Conservation (phyloP, 2,329 filamentous ascomycete species). For the Beauveria sp. region DNA sequence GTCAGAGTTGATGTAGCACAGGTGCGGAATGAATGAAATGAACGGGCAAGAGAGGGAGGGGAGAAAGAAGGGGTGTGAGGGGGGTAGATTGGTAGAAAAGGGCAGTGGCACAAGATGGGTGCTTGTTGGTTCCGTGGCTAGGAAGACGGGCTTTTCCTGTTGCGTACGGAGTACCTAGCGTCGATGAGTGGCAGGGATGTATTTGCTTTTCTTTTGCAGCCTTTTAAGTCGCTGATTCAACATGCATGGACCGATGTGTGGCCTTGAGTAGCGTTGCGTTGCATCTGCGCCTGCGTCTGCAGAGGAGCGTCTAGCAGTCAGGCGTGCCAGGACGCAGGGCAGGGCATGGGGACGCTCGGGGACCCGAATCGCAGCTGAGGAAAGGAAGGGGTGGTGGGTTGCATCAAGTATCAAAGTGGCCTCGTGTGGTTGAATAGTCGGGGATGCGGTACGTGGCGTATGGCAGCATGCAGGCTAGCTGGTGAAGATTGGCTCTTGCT, state of each 20-base stretch:
- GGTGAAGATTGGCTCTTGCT: background rate
- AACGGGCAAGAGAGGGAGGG: background rate
- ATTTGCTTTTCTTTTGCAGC: background rate
- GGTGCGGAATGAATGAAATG: background rate
- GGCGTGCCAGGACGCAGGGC: background rate
- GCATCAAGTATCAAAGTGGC: background rate
- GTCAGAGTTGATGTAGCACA: background rate
- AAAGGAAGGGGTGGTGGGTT: background rate
- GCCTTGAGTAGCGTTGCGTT: background rate
- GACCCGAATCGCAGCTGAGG: background rate
- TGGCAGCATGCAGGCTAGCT: background rate
- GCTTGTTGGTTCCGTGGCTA: conserved; percentile 2
- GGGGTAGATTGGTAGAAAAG: background rate
- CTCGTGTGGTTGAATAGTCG: background rate
- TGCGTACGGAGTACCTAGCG: background rate
- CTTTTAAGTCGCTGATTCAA: background rate
- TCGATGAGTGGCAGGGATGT: background rate
- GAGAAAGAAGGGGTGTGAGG: background rate
- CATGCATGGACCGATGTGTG: background rate
- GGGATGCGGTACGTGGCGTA: background rate
- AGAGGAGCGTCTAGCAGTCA: background rate
- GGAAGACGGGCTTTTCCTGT: background rate
- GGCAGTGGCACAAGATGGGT: background rate
- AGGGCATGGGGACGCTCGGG: background rate
- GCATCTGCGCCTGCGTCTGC: conserved; percentile 4